Base-by-base conservation (phyloP, 805 yeast species). In the Nakazawaea wyomingensis region DNA sequence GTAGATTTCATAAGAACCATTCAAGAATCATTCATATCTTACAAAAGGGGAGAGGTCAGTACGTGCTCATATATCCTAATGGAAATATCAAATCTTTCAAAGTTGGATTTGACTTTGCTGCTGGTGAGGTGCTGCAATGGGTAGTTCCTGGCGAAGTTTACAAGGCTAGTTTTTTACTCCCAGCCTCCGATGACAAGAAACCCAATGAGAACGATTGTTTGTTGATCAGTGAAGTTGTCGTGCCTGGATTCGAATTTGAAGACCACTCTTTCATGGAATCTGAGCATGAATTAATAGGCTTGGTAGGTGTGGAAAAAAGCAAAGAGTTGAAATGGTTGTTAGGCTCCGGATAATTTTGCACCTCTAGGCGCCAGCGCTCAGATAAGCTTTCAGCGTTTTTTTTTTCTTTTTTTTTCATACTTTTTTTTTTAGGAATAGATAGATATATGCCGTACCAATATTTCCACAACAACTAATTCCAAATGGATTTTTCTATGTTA, bases 91-190 rank as follows among this genome's bases (percentile, higher is more conserved):
- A 72, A 44, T 61, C 74, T 1, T 77, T 76, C 52, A 64, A 62
- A 18, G 82, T 76, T 21, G 83, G 82, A 0, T 74, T 74, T 48
- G 66, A 74, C 48, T 57, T 64, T 28, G 55, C 57, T 0, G 57
- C 57, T 10, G 79, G 79, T 5, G 80, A 76, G 53, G 61, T 70
- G 4, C 62, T 72, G 34, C 83, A 77, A 54, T 77, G 82, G 82
- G 80, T 77, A 5, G 82, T 77, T n/a, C 80, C 78, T 9, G 78
- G 80, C 1, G 80, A 73, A 10, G 74, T 71, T 16, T 77, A 71
- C 60, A 77, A 77, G 53, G 80, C 81, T 4, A 71, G 78, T 38
- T 77, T 72, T 51, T 43, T 74, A 19, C 34, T 68, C 3, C 73
- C 75, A n/a, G 53, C 62, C 33, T 48, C 44, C 17, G 62, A 54